Percentiles rank a stretch among this genome's conserved stretches.
Conservation (phyloP, 148 eudicot species). For the Silene uniflora region DNA sequence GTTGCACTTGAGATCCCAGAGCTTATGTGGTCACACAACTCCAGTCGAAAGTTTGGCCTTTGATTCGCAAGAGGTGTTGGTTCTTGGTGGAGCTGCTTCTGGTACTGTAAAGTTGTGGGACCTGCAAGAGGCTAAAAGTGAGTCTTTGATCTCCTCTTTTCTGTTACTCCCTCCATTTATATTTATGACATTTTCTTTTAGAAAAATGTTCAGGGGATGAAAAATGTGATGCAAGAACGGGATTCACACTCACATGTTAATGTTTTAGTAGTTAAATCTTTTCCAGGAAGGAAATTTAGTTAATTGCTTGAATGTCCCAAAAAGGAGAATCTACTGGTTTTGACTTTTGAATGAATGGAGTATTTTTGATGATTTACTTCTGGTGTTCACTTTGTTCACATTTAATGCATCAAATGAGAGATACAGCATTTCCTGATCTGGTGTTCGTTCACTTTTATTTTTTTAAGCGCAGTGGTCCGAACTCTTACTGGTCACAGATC, state of each 20-base stretch:
- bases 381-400: not conserved
- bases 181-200: not conserved
- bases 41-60: slow-evolving; percentile 81
- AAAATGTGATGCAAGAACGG: too few species aligned
- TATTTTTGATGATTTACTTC: not conserved
- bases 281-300: not conserved
- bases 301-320: too few species aligned
- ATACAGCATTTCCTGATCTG: slow-evolving; percentile 15
- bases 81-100: slow-evolving; percentile 85
- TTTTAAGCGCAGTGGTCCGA: slow-evolving; percentile 82
- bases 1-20: slow-evolving; percentile 41
- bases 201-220: not conserved
- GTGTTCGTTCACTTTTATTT: slow-evolving; percentile 20
- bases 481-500: slow-evolving; percentile 88
- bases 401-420: not conserved
- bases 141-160: slow-evolving; percentile 26
- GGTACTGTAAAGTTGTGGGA: slow-evolving; percentile 92
- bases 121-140: slow-evolving; percentile 83
- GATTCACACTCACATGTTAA: not conserved
- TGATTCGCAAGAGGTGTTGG: slow-evolving; percentile 70
- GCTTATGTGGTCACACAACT: slow-evolving; percentile 87
- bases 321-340: too few species aligned
- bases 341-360: not conserved
- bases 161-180: not conserved
- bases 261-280: not conserved